phyloP scores from a whole-genome alignment of 1,284 basidiomycete species.

The Boletellus dicymbophilus region DNA sequence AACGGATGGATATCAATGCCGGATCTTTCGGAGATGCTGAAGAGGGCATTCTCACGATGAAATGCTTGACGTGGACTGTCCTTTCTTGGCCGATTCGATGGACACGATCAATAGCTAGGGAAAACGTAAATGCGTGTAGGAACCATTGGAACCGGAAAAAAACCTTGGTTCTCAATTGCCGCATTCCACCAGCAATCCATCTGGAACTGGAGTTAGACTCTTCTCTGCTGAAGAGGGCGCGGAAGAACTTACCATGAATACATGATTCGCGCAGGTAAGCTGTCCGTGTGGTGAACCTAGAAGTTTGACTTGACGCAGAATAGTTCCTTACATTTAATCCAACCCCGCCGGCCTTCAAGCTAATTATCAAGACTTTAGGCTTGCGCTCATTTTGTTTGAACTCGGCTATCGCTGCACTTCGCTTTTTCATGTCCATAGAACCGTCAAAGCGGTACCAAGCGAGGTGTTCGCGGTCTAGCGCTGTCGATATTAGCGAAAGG shows the following conservation, averaged over 20 bases:
- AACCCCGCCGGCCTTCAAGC: conserved; percentile 93
- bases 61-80: conserved; percentile 88
- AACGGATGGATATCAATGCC: conserved; percentile 8
- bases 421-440: conserved; percentile 86
- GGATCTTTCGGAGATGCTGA: background rate
- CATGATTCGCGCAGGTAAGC: conserved; percentile 79
- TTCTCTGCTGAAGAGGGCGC: background rate
- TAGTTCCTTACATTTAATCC: conserved; percentile 71
- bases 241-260: conserved; percentile 71
- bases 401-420: conserved; percentile 72
- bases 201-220: conserved; percentile 39
- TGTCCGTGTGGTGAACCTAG: conserved; percentile 32
- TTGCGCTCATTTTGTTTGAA: conserved; percentile 70
- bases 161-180: conserved; percentile 88
- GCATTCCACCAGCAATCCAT: conserved; percentile 99
- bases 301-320: background rate
- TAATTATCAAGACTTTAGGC: conserved; percentile 84
- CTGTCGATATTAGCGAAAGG: conserved; percentile 79
- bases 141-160: conserved; percentile 13
- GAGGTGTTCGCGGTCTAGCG: conserved; percentile 74
- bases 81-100: conserved; percentile 85
- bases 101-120: conserved; percentile 73
- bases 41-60: conserved; percentile 62
- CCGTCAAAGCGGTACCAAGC: conserved; percentile 91
- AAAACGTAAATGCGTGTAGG: conserved; percentile 21